Conservation (phyloP, 495 filamentous ascomycete species). For the Astrocystis sublimbata region DNA sequence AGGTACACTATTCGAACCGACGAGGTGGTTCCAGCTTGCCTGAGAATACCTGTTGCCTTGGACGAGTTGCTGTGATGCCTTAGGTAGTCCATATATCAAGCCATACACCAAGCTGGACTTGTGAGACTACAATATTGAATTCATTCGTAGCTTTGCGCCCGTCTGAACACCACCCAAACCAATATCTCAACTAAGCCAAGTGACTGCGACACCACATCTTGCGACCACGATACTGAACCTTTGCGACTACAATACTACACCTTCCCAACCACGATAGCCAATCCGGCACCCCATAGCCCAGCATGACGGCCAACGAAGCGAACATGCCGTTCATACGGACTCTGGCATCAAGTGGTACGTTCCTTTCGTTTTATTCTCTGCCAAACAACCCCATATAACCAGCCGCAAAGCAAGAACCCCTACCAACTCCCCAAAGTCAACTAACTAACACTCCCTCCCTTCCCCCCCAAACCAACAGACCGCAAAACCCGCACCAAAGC, state of each 20-base stretch:
- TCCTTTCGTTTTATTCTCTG: neutral
- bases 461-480: slow-evolving; percentile 49
- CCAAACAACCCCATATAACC: neutral
- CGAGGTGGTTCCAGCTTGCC: neutral
- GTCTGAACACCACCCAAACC: neutral
- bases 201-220: neutral
- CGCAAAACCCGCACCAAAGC: slow-evolving; percentile 79
- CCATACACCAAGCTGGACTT: no score
- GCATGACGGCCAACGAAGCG: slow-evolving; percentile 45
- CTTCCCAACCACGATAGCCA: neutral
- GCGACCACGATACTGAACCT: no score
- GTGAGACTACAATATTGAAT: no score
- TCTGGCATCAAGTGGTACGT: slow-evolving; percentile 53
- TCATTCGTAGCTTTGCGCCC: neutral
- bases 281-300: slow-evolving; percentile 5
- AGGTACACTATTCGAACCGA: neutral
- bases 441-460: slow-evolving; percentile 9
- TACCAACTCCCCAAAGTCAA: no score
- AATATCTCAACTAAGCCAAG: neutral
- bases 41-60: neutral
- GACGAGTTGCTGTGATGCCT: neutral
- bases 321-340: slow-evolving; percentile 55
- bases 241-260: no score
- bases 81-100: neutral
- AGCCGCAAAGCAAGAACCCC: neutral